Base-by-base conservation (phyloP, 116 monocot genomes). In the Zostera marina region DNA sequence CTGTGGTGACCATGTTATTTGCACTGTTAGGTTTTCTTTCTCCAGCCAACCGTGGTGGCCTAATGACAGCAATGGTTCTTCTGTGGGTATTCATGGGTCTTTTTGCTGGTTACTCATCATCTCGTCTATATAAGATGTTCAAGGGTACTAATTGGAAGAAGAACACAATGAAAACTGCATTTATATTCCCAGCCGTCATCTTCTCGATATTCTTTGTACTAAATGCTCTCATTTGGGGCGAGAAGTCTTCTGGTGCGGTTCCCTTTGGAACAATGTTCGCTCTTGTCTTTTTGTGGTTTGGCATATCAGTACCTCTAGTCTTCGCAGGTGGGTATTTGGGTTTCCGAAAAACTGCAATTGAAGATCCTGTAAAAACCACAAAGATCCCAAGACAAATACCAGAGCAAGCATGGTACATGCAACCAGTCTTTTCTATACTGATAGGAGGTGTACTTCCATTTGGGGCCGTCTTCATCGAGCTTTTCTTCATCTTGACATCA, bases 371-470 rank as follows among this genome's bases (percentile, higher is more conserved):
- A 14, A 64, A 64, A 43, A 64, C 64, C 41, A 64, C 52, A 14
- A 64, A 64, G 64, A 64, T 64, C 53, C 64, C 64, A 22, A 64
- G 64, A n/a, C 64, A 64, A 46, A 64, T 64, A 21, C 64, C 64
- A 16, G 64, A 64, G 40, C 64, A 64, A 41, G 64, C 64, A 42
- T 64, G 64, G 64, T 64, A 64, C 53, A 64, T 64, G 64, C 53
- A 53, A 42, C 64, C 53, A 11, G 41, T 53, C 52, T 64, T 64
- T 41, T 64, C 64, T 19, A 42, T 64, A 9, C 53, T 64, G 7
- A 64, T 64, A 9, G 64, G 64, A 10, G 64, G 64, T 42, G 23
- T 64, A 21, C 64, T 64, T 42, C 64, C 64, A 12, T 64, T 64
- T 53, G 64, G 64, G 9, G 64, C 64, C 0, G 64, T 64, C 53